These are phyloP conservation scores for Scolecobasidium constrictum DNA, from an alignment of 2,329 filamentous ascomycete species.

Conservation along the genomic window DNA sequence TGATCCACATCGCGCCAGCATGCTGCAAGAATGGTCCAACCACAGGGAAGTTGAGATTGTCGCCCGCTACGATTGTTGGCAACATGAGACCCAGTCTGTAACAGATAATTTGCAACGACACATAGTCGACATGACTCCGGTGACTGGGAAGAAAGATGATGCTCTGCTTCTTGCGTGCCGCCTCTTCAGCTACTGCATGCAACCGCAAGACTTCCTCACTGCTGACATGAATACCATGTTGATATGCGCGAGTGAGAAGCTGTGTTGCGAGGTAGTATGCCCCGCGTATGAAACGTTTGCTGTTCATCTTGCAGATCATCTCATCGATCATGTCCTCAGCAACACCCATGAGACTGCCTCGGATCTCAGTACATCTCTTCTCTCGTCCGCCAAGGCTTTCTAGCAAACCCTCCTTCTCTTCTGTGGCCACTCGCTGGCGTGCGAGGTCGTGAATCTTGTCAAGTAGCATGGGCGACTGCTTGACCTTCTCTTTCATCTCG, in stretches of 20 bases:
- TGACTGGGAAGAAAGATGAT: slow-evolving; percentile 95
- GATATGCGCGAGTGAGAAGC: slow-evolving; percentile 82
- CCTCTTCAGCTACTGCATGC: slow-evolving; percentile 69
- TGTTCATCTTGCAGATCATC: slow-evolving; percentile 99
- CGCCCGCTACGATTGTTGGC: slow-evolving; percentile 85
- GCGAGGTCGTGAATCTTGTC: slow-evolving; percentile 67
- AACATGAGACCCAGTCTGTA: slow-evolving; percentile 83
- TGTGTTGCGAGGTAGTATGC: slow-evolving; percentile 88
- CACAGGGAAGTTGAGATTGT: slow-evolving; percentile 90
- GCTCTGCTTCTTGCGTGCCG: slow-evolving; percentile 79
- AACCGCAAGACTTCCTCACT: slow-evolving; percentile 85
- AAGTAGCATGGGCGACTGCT: slow-evolving; percentile 65
- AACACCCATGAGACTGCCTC: slow-evolving; percentile 64
- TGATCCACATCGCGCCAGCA: slow-evolving; percentile 94
- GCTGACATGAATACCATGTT: slow-evolving; percentile 93
- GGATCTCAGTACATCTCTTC: slow-evolving; percentile 58
- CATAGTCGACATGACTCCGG: slow-evolving; percentile 91
- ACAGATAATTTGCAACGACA: slow-evolving; percentile 89
- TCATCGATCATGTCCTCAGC: slow-evolving; percentile 78
- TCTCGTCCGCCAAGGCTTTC: slow-evolving; percentile 46
- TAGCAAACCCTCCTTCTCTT: slow-evolving; percentile 64
- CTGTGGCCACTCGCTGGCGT: slow-evolving; percentile 59
- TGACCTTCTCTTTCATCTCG: slow-evolving; percentile 69
- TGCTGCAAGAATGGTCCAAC: slow-evolving; percentile 87
- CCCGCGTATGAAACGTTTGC: slow-evolving; percentile 78